Base-by-base conservation (phyloP, 805 yeast genomes). In the Metschnikowia koreensis region DNA sequence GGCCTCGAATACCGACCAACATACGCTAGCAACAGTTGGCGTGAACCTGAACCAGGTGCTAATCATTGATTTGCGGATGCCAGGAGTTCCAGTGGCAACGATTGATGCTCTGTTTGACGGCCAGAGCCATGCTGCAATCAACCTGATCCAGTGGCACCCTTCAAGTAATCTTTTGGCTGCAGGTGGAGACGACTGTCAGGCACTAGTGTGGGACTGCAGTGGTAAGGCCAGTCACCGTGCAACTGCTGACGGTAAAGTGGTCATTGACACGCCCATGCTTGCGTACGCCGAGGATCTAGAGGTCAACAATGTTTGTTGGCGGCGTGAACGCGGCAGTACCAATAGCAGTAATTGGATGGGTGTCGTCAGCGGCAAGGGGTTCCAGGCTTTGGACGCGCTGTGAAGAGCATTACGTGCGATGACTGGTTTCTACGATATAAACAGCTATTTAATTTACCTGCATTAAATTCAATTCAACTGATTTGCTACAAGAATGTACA, bases 61-160 rank as follows among this genome's bases (percentile, higher is more conserved):
- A 27, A 75, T 93, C 11, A 75, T 94, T 50, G 99, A 93, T 67
- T 81, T 92, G 74, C 77, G 99, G 54, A 83, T 85, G 65, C 97
- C 97, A 0, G 96, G 97, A 3, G 66, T 83, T 1, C 97, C 98
- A 0, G 76, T 87, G 1, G 68, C 80, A n/a, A 79, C 81, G 0
- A 73, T 93, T 40, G 82, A 83, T 36, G 92, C 86, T 13, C 71
- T 74, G 31, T 59, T 71, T 26, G 76, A 72, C 6, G 77, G 77
- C 3, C 45, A 57, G 15, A 96, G 86, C 65, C 62, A 70, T 28
- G 82, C 83, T 0, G 75, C 87, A 1, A 81, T 93, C 26, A 93
- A 93, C 64, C 76, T 83, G 56, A 79, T 92, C 15, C 69, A 77
- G 47, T 93, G 97, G 97, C 93, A 92, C 60, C 97, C 98, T 0